Base-by-base conservation (phyloP, 2,329 filamentous ascomycete species). In the Aspergillus awamori region DNA sequence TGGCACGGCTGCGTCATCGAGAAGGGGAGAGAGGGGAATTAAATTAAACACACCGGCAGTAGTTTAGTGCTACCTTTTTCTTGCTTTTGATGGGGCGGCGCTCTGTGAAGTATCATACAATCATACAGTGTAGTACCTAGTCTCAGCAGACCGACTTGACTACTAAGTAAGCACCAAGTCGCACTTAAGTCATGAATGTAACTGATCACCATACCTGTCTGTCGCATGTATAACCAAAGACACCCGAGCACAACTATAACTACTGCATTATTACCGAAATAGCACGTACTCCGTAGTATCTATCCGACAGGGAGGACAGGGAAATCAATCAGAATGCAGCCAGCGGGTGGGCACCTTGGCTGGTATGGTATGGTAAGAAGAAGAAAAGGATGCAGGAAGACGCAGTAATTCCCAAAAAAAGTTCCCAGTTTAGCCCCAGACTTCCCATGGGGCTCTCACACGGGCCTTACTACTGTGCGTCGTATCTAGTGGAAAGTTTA, bases 371-470 rank as follows among this genome's bases (percentile, higher is more conserved):
- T 17, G 38, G 45, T 53, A 53, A 52, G 8, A 15, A 13, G 8
- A 4, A 20, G 43, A 20, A 30, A 30, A 30, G 43, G 45, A 45
- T 45, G 41, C 41, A 45, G 41, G 17, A 13, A 36, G 33, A 36
- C 33, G 33, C 33, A 36, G 33, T 13, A 13, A 36, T 10, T 36
- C 33, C 33, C 33, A 36, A 36, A 36, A 36, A 20, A 30, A 30
- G 36, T 55, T 59, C 56, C 59, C 45, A 26, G 41, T 60, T 63
- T 60, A 60, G 55, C 51, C 58, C 53, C 61, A 61, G 57, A 60
- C 49, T 58, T 60, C n/a, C 30, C 22, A 41, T 54, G 33, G 52
- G 57, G 61, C 51, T 58, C 55, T 54, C 58, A 63, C 61, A 62
- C 57, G 48, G 63, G 63, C 60, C 60, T 54, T 63, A 55, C 33